Evolutionary conservation across 805 yeast genomes (phyloP).

Genomic region (Saturnispora kantuleensis): DNA sequence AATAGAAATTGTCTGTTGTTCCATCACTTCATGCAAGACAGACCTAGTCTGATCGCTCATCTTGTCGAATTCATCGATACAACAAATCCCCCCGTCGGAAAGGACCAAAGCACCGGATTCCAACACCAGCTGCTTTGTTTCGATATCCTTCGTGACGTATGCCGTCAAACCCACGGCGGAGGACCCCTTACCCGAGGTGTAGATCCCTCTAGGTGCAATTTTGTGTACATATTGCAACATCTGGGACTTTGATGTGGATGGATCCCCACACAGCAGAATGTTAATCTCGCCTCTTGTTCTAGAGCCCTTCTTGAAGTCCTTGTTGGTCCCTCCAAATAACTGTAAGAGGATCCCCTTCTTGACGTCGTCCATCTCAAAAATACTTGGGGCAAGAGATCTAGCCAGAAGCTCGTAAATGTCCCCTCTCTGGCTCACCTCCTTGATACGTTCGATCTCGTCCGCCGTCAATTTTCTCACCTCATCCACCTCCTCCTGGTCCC

Average conservation of each 20-base stretch:
- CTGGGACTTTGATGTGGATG: conserved; percentile 96
- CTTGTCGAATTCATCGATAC: conserved; percentile 97
- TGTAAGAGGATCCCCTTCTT: conserved; percentile 91
- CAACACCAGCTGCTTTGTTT: conserved; percentile 84
- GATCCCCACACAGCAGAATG: conserved; percentile 90
- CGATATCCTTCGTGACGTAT: conserved; percentile 87
- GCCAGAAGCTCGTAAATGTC: conserved; percentile 83
- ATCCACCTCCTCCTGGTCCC: conserved; percentile 62
- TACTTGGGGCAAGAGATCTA: conserved; percentile 92
- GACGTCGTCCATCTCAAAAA: conserved; percentile 92
- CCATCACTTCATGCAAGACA: conserved; percentile 97
- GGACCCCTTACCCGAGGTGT: conserved; percentile 97
- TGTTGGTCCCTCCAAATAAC: conserved; percentile 92
- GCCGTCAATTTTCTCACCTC: conserved; percentile 61
- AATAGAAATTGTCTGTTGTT: conserved; percentile 95
- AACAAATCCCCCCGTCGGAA: conserved; percentile 97
- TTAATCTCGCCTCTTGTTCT: conserved; percentile 94
- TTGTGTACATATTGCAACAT: conserved; percentile 89
- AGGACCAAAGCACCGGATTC: conserved; percentile 95
- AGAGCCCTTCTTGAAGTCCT: conserved; percentile 82
- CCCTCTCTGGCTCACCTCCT: conserved; percentile 49
- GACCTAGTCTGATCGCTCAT: conserved; percentile 93
- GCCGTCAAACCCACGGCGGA: conserved; percentile 99
- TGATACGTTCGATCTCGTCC: conserved; percentile 59
- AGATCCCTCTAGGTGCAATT: conserved; percentile 95